These are phyloP conservation scores for Alternaria sp. DNA, from an alignment of 2,329 filamentous ascomycete species.

Conservation along the genomic window DNA sequence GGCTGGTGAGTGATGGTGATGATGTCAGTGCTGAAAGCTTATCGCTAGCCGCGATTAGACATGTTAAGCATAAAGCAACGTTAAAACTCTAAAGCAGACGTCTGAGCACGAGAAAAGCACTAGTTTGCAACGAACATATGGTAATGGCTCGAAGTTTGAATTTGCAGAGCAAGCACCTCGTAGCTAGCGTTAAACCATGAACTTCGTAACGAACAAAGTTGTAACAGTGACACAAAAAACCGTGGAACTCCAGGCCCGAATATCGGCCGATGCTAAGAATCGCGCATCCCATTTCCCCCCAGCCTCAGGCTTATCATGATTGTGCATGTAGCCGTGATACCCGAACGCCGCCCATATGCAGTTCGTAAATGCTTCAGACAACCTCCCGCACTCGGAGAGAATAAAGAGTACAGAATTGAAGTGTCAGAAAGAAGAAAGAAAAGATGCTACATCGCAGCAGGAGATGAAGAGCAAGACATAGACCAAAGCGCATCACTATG, in stretches of 20 bases:
- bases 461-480: background rate
- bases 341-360: constrained; percentile 42
- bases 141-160: background rate
- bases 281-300: background rate
- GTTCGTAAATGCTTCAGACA: constrained; percentile 33
- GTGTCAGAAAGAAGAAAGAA: background rate
- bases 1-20: background rate
- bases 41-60: constrained; percentile 9
- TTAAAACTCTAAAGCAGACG: constrained; percentile 22
- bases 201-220: background rate
- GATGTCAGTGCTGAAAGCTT: constrained; percentile 21
- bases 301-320: constrained; percentile 4
- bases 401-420: background rate
- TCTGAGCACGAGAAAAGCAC: background rate
- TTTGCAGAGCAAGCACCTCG: background rate
- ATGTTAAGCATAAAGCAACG: constrained; percentile 28
- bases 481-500: constrained; percentile 14
- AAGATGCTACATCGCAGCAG: background rate
- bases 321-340: constrained; percentile 7
- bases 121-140: background rate
- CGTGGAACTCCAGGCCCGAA: constrained; percentile 9
- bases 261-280: constrained; percentile 10
- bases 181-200: background rate
- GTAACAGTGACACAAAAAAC: background rate
- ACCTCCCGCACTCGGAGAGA: constrained; percentile 4